Evolutionary conservation across 441 rosid species (phyloP).

Genomic region (Flueggea neowawraea): DNA sequence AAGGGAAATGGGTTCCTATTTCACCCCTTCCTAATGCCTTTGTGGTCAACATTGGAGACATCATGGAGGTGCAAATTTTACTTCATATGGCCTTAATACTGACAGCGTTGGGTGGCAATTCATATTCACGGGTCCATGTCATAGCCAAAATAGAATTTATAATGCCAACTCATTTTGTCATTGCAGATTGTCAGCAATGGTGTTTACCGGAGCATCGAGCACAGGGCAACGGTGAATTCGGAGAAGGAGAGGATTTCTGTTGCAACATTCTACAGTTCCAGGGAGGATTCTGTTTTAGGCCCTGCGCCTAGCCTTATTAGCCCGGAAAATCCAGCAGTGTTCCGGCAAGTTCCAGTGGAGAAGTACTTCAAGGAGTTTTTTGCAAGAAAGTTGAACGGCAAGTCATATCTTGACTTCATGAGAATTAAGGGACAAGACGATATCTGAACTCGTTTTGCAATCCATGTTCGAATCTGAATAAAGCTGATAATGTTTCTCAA

Average conservation of each 20-base stretch:
- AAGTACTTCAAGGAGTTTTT: slow-evolving; percentile 17
- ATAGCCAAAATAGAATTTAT: no score
- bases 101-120: no score
- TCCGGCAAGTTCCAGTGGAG: slow-evolving; percentile 2
- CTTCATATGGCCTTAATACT: no score
- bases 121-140: no score
- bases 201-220: slow-evolving; percentile 26
- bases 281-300: slow-evolving; percentile 12
- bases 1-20: slow-evolving; percentile 37
- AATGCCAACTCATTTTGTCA: no score
- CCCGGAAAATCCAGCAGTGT: slow-evolving; percentile 17
- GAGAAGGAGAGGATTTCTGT: slow-evolving; percentile 23
- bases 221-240: slow-evolving; percentile 27
- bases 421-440: neutral
- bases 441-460: no score
- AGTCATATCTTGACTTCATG: slow-evolving; percentile 24
- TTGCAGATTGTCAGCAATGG: slow-evolving; percentile 30
- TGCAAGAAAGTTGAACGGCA: slow-evolving; percentile 20
- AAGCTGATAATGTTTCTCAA: no score
- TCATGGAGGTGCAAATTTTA: slow-evolving; percentile 30
- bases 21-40: slow-evolving; percentile 30
- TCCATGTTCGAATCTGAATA: no score
- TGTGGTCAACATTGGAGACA: slow-evolving; percentile 41
- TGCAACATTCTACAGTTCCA: slow-evolving; percentile 27
- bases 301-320: slow-evolving; percentile 27